A percentile compares a stretch with the other conserved stretches of the same genome.
phyloP scores from a whole-genome alignment of 2,329 filamentous ascomycete genomes.

The Diaporthe sp. region DNA sequence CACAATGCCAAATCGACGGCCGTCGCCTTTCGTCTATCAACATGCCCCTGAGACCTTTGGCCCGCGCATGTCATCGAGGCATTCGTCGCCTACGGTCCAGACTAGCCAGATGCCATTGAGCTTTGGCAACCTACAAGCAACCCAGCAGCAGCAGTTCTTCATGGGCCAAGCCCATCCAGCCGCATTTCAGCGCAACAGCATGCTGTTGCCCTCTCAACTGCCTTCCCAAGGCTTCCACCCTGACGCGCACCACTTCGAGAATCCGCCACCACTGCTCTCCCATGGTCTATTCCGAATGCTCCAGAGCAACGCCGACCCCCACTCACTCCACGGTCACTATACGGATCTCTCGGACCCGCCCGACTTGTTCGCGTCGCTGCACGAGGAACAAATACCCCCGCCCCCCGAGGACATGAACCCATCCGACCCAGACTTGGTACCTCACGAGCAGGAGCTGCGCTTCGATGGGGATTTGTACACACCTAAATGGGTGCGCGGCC shows the following conservation, averaged over 20 bases:
- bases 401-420: conserved; percentile 88
- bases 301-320: conserved; percentile 80
- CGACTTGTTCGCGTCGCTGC: conserved; percentile 81
- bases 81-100: conserved; percentile 65
- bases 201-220: conserved; percentile 71
- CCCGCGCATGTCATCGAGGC: conserved; percentile 66
- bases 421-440: conserved; percentile 79
- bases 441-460: conserved; percentile 83
- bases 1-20: conserved; percentile 67
- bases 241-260: conserved; percentile 68
- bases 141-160: conserved; percentile 69
- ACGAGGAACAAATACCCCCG: conserved; percentile 80
- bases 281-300: conserved; percentile 81
- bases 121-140: conserved; percentile 68
- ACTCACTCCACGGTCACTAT: conserved; percentile 78
- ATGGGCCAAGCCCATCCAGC: conserved; percentile 61
- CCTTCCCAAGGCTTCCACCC: conserved; percentile 64
- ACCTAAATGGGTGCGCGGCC: conserved; percentile 85
- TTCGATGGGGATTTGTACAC: conserved; percentile 89
- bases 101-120: conserved; percentile 66
- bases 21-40: conserved; percentile 74
- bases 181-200: conserved; percentile 68
- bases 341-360: conserved; percentile 81
- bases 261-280: conserved; percentile 74
- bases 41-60: conserved; percentile 72